Evolutionary conservation across 805 yeast genomes (phyloP), one percentile per base, ranked within the genome.

Genomic region (Zygotorulaspora sp.): DNA sequence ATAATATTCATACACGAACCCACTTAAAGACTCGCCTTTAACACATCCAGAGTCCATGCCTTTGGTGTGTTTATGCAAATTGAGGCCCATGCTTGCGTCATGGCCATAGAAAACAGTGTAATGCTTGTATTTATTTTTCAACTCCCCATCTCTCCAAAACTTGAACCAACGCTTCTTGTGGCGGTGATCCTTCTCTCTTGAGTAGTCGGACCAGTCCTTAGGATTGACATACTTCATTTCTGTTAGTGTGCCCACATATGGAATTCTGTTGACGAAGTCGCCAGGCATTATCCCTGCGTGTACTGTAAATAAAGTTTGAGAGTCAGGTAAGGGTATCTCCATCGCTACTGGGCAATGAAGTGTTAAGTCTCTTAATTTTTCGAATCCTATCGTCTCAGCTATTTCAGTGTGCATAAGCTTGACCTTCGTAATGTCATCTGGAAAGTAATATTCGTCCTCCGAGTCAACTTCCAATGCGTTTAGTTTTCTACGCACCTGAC

Each of bases 11-110:
- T 38, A 38, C 29, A 38, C 36, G 14, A 43, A 26, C 7, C 36
- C 94, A 20, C 80, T 70, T 32, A 89, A 67, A 42, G 72, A 58
- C 9, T 77, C 80, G 3, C 96, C 96, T 42, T 74, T 73, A 41
- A 78, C 83, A 67, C 97, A 89, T 1, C 84, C 85, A 8, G 84
- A 67, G 55, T 90, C 97, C 26, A 89, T 63, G 0, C 97, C 97
- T 51, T 75, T 77, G 3, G 95, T 70, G 58, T 69, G 86, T 44
- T 74, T 72, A 47, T 73, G 72, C 34, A 80, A 46, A 38, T 74
- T 77, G 34, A 88, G 71, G 1, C 96, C 96, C 38, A 80, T 66
- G 38, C 77, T 68, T 3, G 97, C 94, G 55, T 86, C 94, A 55
- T 89, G 97, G 1, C 97, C 97, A 56, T 89, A 89, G 51, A 76